phyloP scores from a whole-genome alignment of 2,329 filamentous ascomycete species.

The Cytospora schulzeri region DNA sequence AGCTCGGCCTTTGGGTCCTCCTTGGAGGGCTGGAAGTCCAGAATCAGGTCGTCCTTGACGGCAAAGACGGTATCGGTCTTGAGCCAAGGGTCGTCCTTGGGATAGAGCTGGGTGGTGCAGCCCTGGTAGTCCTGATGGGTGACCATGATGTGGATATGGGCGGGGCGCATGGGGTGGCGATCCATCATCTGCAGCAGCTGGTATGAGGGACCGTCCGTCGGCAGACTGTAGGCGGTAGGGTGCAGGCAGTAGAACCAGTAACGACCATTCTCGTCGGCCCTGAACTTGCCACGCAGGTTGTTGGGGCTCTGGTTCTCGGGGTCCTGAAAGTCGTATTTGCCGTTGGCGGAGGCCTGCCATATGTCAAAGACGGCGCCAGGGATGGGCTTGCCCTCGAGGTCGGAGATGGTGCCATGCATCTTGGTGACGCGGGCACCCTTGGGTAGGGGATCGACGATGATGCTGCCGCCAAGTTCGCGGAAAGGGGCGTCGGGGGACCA shows the following conservation, averaged over 20 bases:
- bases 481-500: constrained; percentile 63
- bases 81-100: constrained; percentile 59
- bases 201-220: constrained; percentile 49
- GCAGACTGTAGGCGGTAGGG: constrained; percentile 65
- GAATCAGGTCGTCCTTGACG: constrained; percentile 43
- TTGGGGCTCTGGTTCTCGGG: constrained; percentile 47
- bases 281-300: constrained; percentile 67
- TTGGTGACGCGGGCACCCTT: constrained; percentile 46
- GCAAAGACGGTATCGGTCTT: constrained; percentile 41
- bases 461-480: constrained; percentile 54
- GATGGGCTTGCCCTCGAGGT: constrained; percentile 32
- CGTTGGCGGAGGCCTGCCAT: constrained; percentile 64
- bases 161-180: constrained; percentile 32
- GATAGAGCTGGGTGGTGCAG: constrained; percentile 70
- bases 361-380: constrained; percentile 57
- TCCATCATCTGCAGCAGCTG: constrained; percentile 32
- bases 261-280: constrained; percentile 61
- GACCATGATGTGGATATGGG: constrained; percentile 35
- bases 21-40: constrained; percentile 47
- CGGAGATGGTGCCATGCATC: constrained; percentile 52
- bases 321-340: constrained; percentile 63
- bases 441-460: constrained; percentile 50
- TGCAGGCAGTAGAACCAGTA: constrained; percentile 65
- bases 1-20: constrained; percentile 37
- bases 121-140: constrained; percentile 58